Evolutionary conservation across 768 basidiomycete genomes (phyloP).

Genomic region (Leucocoprinus leucothites): DNA sequence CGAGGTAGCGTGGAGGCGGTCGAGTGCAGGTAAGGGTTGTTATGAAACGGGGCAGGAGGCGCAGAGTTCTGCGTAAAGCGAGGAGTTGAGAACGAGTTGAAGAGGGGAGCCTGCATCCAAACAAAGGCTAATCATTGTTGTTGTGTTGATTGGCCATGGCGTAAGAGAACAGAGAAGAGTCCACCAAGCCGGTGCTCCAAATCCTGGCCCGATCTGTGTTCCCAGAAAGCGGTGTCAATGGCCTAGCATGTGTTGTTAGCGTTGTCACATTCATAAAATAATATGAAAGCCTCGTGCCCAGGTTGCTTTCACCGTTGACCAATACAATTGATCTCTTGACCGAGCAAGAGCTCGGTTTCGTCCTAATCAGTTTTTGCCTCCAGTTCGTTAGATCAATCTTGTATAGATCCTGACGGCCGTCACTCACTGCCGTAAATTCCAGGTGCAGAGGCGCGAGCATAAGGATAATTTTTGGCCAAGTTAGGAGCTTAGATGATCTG

Average conservation of each 20-base stretch:
- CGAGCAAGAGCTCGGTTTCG: constrained; percentile 24
- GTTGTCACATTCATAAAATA: constrained; percentile 27
- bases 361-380: constrained; percentile 24
- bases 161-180: constrained; percentile 12
- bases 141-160: constrained; percentile 33
- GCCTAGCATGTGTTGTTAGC: constrained; percentile 31
- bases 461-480: constrained; percentile 11
- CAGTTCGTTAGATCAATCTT: constrained; percentile 13
- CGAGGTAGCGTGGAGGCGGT: constrained; percentile 43
- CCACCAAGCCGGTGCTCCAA: constrained; percentile 9
- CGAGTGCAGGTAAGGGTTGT: constrained; percentile 27
- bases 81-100: constrained; percentile 13
- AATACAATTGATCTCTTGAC: constrained; percentile 11
- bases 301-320: constrained; percentile 18
- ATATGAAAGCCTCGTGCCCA: constrained; percentile 39
- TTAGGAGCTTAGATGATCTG: constrained; percentile 10
- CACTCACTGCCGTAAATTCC: constrained; percentile 10
- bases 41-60: constrained; percentile 29
- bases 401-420: constrained; percentile 9
- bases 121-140: constrained; percentile 28
- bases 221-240: constrained; percentile 26
- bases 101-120: constrained; percentile 22
- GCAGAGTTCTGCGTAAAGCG: constrained; percentile 14
- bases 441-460: constrained; percentile 7
- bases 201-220: constrained; percentile 19